These are phyloP conservation scores for Pseudogymnoascus sp. DNA, from an alignment of 2,329 filamentous ascomycete genomes.

Conservation along the genomic window DNA sequence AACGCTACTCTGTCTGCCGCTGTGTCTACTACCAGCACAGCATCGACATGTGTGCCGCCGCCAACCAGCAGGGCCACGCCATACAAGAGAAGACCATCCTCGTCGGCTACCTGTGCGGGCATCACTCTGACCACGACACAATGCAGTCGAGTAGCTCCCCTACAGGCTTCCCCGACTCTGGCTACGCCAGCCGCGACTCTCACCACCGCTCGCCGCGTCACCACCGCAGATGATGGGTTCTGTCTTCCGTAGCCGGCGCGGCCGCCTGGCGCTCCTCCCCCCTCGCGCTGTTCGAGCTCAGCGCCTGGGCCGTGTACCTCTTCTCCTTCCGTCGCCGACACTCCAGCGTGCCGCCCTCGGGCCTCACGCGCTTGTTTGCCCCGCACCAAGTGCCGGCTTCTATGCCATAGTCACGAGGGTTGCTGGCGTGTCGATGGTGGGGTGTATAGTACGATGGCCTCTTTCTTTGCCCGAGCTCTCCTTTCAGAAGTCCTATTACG, in stretches of 20 bases:
- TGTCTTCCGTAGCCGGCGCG: conserved; percentile 29
- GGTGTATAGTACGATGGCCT: neutral
- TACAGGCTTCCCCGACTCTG: conserved; percentile 27
- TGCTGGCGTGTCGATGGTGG: neutral
- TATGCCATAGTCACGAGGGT: neutral
- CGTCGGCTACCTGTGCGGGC: conserved; percentile 60
- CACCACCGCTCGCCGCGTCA: conserved; percentile 22
- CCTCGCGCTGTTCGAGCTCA: conserved; percentile 26
- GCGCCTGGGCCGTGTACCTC: conserved; percentile 26
- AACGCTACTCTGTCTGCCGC: conserved; percentile 62
- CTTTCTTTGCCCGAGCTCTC: neutral
- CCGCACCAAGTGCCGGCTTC: conserved; percentile 18
- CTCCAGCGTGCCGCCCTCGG: conserved; percentile 25
- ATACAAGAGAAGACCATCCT: conserved; percentile 60
- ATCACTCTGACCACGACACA: conserved; percentile 32
- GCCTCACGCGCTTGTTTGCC: conserved; percentile 27
- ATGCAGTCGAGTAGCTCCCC: conserved; percentile 16
- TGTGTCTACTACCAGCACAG: conserved; percentile 63
- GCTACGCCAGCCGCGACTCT: conserved; percentile 27
- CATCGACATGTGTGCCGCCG: conserved; percentile 58
- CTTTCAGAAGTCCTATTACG: conserved; percentile 4
- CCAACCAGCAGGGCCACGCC: conserved; percentile 54
- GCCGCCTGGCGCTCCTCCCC: conserved; percentile 27
- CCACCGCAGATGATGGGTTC: conserved; percentile 28
- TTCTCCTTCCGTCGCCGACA: conserved; percentile 27